These are phyloP conservation scores for Eutreptiella sp. DNA, from an alignment of 208 protist species.

Conservation along the genomic window DNA sequence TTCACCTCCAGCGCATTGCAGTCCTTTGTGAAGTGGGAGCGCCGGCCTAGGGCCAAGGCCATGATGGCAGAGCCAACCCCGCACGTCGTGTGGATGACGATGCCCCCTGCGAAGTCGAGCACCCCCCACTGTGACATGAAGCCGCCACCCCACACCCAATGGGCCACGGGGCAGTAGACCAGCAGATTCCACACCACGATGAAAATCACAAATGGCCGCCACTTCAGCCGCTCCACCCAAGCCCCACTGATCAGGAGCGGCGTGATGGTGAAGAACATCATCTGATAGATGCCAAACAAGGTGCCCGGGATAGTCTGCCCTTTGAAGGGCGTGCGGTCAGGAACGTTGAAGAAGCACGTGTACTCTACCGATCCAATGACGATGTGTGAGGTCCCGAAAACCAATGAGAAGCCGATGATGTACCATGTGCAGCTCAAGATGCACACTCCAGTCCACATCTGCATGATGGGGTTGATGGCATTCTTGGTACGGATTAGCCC, in stretches of 20 bases:
- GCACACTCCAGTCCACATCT: constrained; percentile 42
- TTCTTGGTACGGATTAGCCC: constrained; percentile 56
- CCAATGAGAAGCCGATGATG: constrained; percentile 49
- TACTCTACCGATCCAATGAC: constrained; percentile 23
- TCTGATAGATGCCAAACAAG: constrained; percentile 56
- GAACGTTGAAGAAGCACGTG: constrained; percentile 28
- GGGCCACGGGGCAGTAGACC: constrained; percentile 64
- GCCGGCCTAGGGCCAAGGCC: constrained; percentile 30
- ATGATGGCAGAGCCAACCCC: constrained; percentile 44
- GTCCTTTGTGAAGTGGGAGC: constrained; percentile 39
- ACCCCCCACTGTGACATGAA: constrained; percentile 44
- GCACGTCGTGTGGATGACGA: constrained; percentile 59
- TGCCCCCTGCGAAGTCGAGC: constrained; percentile 64
- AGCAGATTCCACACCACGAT: constrained; percentile 55
- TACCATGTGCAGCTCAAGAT: constrained; percentile 37
- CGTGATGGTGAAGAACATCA: constrained; percentile 70
- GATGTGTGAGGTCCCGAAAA: constrained; percentile 33
- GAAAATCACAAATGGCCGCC: constrained; percentile 38
- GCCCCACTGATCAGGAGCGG: constrained; percentile 63
- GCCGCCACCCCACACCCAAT: constrained; percentile 56
- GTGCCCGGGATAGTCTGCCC: constrained; percentile 34
- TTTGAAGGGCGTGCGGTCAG: constrained; percentile 9
- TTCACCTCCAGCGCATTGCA: constrained; percentile 41
- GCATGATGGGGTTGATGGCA: constrained; percentile 47
- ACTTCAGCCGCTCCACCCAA: constrained; percentile 41